phyloP scores from a whole-genome alignment of 176 grass and related monocot species.

The Themeda triandra region DNA sequence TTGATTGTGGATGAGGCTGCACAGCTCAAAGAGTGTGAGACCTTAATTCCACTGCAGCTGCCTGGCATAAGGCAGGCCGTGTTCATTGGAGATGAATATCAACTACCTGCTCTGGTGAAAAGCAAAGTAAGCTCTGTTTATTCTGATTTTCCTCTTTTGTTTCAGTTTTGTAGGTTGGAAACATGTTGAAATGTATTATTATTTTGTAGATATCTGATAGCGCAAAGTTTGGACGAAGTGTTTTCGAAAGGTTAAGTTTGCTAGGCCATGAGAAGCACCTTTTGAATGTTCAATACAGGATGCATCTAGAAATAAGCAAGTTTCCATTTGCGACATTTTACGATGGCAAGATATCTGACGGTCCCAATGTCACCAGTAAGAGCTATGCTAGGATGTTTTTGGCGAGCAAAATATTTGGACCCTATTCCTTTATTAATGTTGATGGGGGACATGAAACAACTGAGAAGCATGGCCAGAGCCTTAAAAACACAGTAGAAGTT shows the following conservation, averaged over 20 bases:
- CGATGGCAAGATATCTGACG: slow-evolving; percentile 42
- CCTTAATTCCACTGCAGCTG: slow-evolving; percentile 53
- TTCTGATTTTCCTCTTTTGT: not conserved
- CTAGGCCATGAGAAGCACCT: slow-evolving; percentile 52
- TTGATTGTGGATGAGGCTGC: slow-evolving; percentile 67
- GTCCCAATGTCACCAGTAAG: slow-evolving; percentile 37
- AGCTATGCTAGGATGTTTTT: slow-evolving; percentile 32
- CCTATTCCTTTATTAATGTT: slow-evolving; percentile 67
- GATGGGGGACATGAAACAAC: slow-evolving; percentile 35
- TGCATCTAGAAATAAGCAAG: slow-evolving; percentile 65
- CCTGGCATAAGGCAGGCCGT: slow-evolving; percentile 36
- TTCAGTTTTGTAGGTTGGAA: not conserved
- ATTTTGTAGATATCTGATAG: slow-evolving; percentile 48
- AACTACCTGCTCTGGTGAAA: slow-evolving; percentile 54
- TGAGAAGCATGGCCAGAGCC: slow-evolving; percentile 29
- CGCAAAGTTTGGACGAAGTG: slow-evolving; percentile 47
- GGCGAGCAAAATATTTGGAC: slow-evolving; percentile 35
- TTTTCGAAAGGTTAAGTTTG: slow-evolving; percentile 58
- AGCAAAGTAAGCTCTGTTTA: slow-evolving; percentile 40
- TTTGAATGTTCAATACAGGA: slow-evolving; percentile 63
- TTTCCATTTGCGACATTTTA: slow-evolving; percentile 62
- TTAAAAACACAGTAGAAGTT: slow-evolving; percentile 54
- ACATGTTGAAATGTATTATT: not conserved
- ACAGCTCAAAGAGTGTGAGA: slow-evolving; percentile 69
- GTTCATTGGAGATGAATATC: slow-evolving; percentile 66